Evolutionary conservation across 495 filamentous ascomycete genomes (phyloP), one percentile per base, ranked within the genome.

Genomic region (Penicillium roqueforti): DNA sequence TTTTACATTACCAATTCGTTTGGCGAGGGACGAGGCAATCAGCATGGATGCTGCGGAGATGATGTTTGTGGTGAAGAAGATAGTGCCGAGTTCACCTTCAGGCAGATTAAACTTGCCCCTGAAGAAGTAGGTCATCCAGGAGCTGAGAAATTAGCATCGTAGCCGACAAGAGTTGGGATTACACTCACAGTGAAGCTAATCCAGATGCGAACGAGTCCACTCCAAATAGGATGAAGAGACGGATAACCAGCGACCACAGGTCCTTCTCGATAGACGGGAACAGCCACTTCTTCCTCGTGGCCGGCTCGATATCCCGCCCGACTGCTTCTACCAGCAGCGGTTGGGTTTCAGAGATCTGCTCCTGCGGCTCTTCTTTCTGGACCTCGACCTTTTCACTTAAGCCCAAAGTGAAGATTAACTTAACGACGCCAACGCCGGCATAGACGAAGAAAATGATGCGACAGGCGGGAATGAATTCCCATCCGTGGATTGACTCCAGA

Each of bases 151-250:
- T 63, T 47, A 63, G 49, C 20, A 13, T 37, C 14, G 10, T 13
- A 23, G 25, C 11, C 16, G 16, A 23, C n/a, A n/a, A 37, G 18
- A 10, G 9, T 14, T 36, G 3, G 49, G 20, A 50, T 29, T 16
- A 39, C 22, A 76, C 78, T 57, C 71, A 83, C 80, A 87, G 75
- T 19, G 82, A 80, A 45, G 85, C 86, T 74, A 95, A 83, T 26
- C 89, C 88, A 38, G 87, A 87, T 3, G 89, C 87, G 40, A 93
- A 77, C 0, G 85, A 84, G 71, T 96, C 91, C 3, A 95, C 64
- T 36, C 82, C 81, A 57, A 96, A 85, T 10, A 96, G 73, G 47
- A 88, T 77, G 71, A 87, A 90, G 0, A 96, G 73, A 16, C 85
- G 80, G 44, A 84, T 64, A 52, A 95, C 80, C 50, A 88, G 77